Conservation (phyloP, 2,329 filamentous ascomycete species). For the Magnaporthiopsis poae region DNA sequence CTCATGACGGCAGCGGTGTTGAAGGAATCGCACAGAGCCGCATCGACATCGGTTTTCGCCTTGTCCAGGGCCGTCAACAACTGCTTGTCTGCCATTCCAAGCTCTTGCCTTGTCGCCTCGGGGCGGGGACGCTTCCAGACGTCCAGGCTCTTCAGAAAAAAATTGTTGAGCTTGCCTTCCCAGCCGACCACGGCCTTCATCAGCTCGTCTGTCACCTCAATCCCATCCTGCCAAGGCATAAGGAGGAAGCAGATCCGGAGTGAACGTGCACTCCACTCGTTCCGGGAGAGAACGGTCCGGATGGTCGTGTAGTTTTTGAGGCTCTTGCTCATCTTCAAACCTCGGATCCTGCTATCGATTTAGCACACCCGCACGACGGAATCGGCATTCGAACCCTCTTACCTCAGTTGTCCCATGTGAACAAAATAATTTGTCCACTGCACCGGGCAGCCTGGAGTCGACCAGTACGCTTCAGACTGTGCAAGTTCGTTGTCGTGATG, state of each 20-base stretch:
- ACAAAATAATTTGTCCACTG: constrained; percentile 71
- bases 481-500: constrained; percentile 56
- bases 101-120: constrained; percentile 13
- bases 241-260: constrained; percentile 60
- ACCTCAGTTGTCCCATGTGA: constrained; percentile 53
- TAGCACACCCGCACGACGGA: not conserved
- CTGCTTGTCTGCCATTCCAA: constrained; percentile 24
- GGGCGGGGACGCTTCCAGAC: constrained; percentile 11
- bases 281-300: constrained; percentile 48
- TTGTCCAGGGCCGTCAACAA: constrained; percentile 38
- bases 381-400: not conserved
- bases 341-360: constrained; percentile 41
- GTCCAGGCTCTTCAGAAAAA: constrained; percentile 26
- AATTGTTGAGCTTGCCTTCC: constrained; percentile 54
- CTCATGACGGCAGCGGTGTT: constrained; percentile 56
- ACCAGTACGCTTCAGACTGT: constrained; percentile 62
- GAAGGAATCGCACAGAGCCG: constrained; percentile 57
- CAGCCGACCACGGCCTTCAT: constrained; percentile 48
- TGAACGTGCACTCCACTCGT: constrained; percentile 55
- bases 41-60: constrained; percentile 48
- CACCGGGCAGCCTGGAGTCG: constrained; percentile 20
- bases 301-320: constrained; percentile 68
- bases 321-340: constrained; percentile 64
- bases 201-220: constrained; percentile 60
- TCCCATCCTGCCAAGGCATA: constrained; percentile 57